Evolutionary conservation across 1,139 yeast species (phyloP).

Genomic region (Suhomyces anneliseae): DNA sequence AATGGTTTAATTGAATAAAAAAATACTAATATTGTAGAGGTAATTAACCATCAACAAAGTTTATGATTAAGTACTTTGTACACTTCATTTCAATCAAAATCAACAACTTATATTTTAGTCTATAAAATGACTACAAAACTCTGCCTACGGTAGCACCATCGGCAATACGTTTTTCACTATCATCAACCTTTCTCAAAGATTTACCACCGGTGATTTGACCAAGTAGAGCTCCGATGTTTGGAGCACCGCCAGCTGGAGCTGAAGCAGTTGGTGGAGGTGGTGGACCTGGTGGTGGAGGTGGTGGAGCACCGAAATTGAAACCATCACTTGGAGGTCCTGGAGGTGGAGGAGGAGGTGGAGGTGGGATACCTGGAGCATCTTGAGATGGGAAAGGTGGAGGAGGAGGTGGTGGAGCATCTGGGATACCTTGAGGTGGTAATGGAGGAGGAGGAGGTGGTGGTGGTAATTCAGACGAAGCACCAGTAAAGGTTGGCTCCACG

Average conservation of each 20-base stretch:
- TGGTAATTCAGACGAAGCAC: slow-evolving; percentile 21
- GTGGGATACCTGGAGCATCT: slow-evolving; percentile 15
- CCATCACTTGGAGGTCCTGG: slow-evolving; percentile 28
- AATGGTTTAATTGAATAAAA: not conserved
- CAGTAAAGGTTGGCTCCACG: slow-evolving; percentile 6
- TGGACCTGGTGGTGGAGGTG: slow-evolving; percentile 19
- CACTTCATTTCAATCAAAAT: not conserved
- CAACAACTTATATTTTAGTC: slow-evolving; percentile 1
- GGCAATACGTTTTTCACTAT: slow-evolving; percentile 43
- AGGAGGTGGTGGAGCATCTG: slow-evolving; percentile 13
- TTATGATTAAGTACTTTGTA: too few relatives aligned
- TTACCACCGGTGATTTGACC: slow-evolving; percentile 60
- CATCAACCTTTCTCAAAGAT: slow-evolving; percentile 49
- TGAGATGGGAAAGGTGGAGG: slow-evolving; percentile 15
- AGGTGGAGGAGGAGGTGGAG: slow-evolving; percentile 21
- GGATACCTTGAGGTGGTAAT: slow-evolving; percentile 16
- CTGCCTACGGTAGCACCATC: slow-evolving; percentile 51
- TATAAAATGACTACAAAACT: slow-evolving; percentile 33
- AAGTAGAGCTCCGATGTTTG: slow-evolving; percentile 47
- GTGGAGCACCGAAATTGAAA: slow-evolving; percentile 10
- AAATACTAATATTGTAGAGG: too few relatives aligned
- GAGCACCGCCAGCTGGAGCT: slow-evolving; percentile 27
- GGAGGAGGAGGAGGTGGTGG: slow-evolving; percentile 11
- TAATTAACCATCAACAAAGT: too few relatives aligned
- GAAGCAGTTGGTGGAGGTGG: slow-evolving; percentile 24